These are phyloP conservation scores for Fusarium palustre DNA, from an alignment of 2,329 filamentous ascomycete species.

Conservation along the genomic window DNA sequence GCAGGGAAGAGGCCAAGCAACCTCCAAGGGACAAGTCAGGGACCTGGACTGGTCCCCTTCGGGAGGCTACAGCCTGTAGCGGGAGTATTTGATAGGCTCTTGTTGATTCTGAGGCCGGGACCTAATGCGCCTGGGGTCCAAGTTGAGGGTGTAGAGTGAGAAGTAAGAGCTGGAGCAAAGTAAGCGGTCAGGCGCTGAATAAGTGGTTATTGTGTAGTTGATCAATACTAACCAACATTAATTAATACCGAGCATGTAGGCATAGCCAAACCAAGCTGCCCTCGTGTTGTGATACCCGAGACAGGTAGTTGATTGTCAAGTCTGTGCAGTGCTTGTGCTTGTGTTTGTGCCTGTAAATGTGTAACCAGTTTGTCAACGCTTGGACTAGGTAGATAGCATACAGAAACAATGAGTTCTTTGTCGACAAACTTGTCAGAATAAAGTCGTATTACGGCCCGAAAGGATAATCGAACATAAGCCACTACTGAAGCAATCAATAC, in stretches of 20 bases:
- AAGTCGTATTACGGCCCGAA: not conserved
- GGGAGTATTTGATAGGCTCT: constrained; percentile 35
- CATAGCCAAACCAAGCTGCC: not conserved
- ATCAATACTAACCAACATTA: not conserved
- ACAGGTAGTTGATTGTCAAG: constrained; percentile 1
- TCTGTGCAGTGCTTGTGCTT: constrained; percentile 14
- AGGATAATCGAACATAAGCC: not conserved
- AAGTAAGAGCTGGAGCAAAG: not conserved
- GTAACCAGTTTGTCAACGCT: constrained; percentile 25
- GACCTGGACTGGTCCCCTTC: constrained; percentile 25
- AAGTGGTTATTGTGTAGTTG: not conserved
- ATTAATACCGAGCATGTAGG: no score
- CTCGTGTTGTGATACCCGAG: not conserved
- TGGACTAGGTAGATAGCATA: not conserved
- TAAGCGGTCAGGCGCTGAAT: constrained; percentile 9
- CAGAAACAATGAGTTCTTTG: not conserved
- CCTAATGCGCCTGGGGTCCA: constrained; percentile 34
- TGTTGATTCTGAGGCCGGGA: constrained; percentile 33
- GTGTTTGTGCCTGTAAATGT: constrained; percentile 11
- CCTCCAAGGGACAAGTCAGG: constrained; percentile 1
- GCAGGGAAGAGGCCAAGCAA: not conserved
- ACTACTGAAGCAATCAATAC: not conserved
- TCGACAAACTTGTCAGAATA: not conserved
- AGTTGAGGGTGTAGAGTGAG: constrained; percentile 13
- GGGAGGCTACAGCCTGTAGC: constrained; percentile 29